Conservation (phyloP, 495 filamentous ascomycete species). For the Thermochaetoides thermophila region DNA sequence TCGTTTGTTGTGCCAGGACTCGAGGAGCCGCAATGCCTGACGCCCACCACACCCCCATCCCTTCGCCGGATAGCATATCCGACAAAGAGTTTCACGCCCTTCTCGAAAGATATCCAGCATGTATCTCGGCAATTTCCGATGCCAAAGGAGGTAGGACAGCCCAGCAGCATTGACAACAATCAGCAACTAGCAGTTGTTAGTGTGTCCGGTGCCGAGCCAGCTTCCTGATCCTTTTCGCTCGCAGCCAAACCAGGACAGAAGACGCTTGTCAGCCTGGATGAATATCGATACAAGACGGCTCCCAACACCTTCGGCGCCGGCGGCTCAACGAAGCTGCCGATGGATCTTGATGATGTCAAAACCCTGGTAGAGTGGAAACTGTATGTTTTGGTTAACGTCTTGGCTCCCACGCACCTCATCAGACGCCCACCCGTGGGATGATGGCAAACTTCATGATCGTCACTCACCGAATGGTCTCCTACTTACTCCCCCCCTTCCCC, state of each 20-base stretch:
- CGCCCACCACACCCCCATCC: conserved; percentile 6
- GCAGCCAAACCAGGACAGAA: conserved; percentile 28
- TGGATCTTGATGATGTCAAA: conserved; percentile 30
- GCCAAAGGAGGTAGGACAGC: conserved; percentile 24
- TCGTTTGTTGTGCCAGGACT: too few relatives aligned
- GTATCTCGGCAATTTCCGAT: conserved; percentile 26
- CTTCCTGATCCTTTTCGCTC: conserved; percentile 2
- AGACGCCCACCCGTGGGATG: too few relatives aligned
- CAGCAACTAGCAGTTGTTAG: too few relatives aligned
- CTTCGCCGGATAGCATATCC: conserved; percentile 22
- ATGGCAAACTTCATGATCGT: too few relatives aligned
- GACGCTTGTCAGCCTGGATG: conserved; percentile 32
- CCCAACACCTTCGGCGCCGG: conserved; percentile 20
- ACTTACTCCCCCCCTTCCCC: not conserved
- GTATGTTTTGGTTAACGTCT: conserved; percentile 28
- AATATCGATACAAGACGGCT: conserved; percentile 32
- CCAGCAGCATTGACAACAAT: not conserved
- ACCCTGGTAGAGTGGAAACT: conserved; percentile 64
- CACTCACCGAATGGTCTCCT: not conserved
- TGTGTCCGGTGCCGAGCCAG: too few relatives aligned
- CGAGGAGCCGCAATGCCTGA: conserved; percentile 18
- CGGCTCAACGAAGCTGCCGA: conserved; percentile 13
- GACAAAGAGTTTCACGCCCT: conserved; percentile 17
- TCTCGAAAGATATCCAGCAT: conserved; percentile 21
- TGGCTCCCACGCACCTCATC: too few relatives aligned